phyloP scores from a whole-genome alignment of 2,329 filamentous ascomycete genomes.

The Dryadomyces quercus-mongolicae region DNA sequence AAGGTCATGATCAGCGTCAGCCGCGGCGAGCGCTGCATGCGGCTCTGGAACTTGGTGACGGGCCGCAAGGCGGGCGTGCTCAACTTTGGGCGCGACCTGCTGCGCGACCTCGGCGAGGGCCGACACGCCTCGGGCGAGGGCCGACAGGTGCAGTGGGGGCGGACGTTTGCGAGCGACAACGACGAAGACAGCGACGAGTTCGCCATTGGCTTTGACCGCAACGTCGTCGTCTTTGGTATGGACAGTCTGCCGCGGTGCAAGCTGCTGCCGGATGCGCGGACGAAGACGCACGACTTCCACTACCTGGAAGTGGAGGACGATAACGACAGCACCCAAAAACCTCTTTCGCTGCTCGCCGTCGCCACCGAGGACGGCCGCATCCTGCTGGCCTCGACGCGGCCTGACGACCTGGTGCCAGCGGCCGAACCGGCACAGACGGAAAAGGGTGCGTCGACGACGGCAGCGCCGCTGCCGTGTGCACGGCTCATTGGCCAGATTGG shows the following conservation, averaged over 20 bases:
- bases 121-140: constrained; percentile 72
- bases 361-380: constrained; percentile 87
- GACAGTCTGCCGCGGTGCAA: constrained; percentile 72
- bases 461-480: constrained; percentile 37
- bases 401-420: constrained; percentile 27
- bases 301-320: constrained; percentile 48
- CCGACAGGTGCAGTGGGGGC: constrained; percentile 61
- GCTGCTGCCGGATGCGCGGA: constrained; percentile 53
- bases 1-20: constrained; percentile 93
- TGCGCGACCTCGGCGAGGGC: constrained; percentile 61
- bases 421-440: constrained; percentile 5
- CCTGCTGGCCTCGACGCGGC: constrained; percentile 64
- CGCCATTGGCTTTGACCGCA: constrained; percentile 78
- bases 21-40: constrained; percentile 80
- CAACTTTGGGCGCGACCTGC: constrained; percentile 64
- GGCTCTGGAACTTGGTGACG: constrained; percentile 92
- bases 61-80: constrained; percentile 91
- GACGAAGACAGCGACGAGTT: constrained; percentile 57
- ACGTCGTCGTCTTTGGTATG: constrained; percentile 75
- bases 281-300: constrained; percentile 72
- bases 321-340: constrained; percentile 5
- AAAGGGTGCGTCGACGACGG: constrained; percentile 12
- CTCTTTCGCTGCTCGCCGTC: constrained; percentile 47
- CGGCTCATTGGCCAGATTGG: constrained; percentile 67
- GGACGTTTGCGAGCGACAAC: constrained; percentile 20